phyloP scores from a whole-genome alignment of 2,329 filamentous ascomycete species.

The Cryphonectria naterciae region DNA sequence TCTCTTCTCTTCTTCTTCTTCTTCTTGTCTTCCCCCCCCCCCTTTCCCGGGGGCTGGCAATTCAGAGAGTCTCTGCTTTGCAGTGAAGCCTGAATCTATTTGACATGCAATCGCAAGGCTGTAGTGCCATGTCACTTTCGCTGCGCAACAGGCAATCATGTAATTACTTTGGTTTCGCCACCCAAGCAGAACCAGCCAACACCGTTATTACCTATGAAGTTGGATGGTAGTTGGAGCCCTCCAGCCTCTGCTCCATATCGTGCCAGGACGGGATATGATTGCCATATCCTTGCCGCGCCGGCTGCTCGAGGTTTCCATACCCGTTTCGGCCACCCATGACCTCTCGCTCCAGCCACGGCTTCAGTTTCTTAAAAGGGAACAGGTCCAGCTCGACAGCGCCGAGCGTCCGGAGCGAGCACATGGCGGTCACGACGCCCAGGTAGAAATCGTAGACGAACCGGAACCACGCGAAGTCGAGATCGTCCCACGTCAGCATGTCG shows the following conservation, averaged over 20 bases:
- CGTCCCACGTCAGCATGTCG: neutral
- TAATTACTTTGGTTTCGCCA: neutral
- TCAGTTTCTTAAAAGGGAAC: neutral
- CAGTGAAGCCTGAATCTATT: neutral
- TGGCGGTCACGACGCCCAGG: slow-evolving; percentile 7
- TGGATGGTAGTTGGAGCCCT: neutral
- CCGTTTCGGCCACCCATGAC: neutral
- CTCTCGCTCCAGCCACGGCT: slow-evolving; percentile 18
- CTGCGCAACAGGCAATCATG: neutral
- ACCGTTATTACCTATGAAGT: neutral
- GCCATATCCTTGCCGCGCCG: too few relatives aligned
- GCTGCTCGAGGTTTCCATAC: too few relatives aligned
- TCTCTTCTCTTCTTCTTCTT: neutral
- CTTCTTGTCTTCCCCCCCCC: neutral
- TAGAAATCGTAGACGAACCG: slow-evolving; percentile 15
- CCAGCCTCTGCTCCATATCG: neutral
- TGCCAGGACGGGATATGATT: neutral
- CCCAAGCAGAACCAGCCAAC: neutral
- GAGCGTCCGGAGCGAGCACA: slow-evolving; percentile 9
- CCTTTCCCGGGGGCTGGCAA: neutral
- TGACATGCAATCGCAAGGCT: neutral
- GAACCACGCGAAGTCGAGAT: neutral
- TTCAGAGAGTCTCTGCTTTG: neutral
- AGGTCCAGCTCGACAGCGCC: neutral
- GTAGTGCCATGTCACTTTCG: too few relatives aligned